Evolutionary conservation across 352 stramenopile species (phyloP).

Genomic region (Phytophthora megakarya): DNA sequence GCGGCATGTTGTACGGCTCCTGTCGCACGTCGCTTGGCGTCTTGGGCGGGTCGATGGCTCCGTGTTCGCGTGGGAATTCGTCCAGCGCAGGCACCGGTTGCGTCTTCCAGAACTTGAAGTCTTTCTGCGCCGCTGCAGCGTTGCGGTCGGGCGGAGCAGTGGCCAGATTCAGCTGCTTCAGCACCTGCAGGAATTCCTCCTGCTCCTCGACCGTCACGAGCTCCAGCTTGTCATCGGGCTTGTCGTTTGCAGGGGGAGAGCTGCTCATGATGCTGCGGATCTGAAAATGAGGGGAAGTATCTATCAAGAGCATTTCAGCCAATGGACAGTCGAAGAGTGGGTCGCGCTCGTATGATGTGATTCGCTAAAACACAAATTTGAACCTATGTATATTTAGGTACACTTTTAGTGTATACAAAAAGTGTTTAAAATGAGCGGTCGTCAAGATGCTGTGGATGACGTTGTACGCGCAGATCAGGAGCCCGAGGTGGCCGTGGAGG

Average conservation of each 20-base stretch:
- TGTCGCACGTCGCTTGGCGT: slow-evolving; percentile 88
- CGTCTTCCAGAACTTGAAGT: slow-evolving; percentile 95
- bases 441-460: slow-evolving; percentile 1
- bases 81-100: slow-evolving; percentile 85
- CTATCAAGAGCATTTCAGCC: background rate
- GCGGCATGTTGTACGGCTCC: slow-evolving; percentile 97
- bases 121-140: slow-evolving; percentile 40
- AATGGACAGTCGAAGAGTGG: background rate
- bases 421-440: background rate
- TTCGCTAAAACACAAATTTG: background rate
- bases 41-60: slow-evolving; percentile 94
- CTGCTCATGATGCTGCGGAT: slow-evolving; percentile 30
- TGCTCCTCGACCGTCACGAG: slow-evolving; percentile 69
- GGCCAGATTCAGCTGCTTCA: slow-evolving; percentile 71
- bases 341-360: background rate
- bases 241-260: slow-evolving; percentile 7
- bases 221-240: slow-evolving; percentile 40
- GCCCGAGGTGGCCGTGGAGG: slow-evolving; percentile 49
- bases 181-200: slow-evolving; percentile 70
- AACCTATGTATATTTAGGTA: background rate
- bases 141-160: slow-evolving; percentile 21
- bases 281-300: slow-evolving; percentile 10
- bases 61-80: slow-evolving; percentile 79
- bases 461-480: slow-evolving; percentile 2
- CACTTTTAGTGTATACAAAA: too few relatives aligned